Evolutionary conservation across 352 stramenopile species (phyloP).

Genomic region (Pythium diclinum): DNA sequence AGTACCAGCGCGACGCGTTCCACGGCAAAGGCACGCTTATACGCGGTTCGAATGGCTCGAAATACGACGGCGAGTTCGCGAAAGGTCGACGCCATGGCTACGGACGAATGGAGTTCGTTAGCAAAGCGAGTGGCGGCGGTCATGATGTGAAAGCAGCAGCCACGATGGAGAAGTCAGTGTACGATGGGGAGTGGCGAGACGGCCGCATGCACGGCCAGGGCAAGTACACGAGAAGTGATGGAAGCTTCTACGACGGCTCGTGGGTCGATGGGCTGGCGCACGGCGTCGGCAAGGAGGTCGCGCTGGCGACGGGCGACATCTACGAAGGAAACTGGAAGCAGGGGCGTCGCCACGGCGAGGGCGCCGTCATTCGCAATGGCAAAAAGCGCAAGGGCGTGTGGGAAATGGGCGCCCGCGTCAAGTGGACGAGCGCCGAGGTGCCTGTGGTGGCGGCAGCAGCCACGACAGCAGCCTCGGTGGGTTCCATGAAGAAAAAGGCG

Average conservation of each 20-base stretch:
- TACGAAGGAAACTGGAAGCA: slow-evolving; percentile 62
- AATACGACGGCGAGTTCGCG: slow-evolving; percentile 63
- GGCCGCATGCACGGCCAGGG: slow-evolving; percentile 67
- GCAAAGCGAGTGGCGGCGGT: neutral
- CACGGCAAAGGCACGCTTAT: slow-evolving; percentile 54
- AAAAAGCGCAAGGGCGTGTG: slow-evolving; percentile 47
- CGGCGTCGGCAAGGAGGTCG: slow-evolving; percentile 51
- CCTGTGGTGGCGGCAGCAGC: slow-evolving; percentile 17
- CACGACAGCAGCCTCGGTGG: neutral
- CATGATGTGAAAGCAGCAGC: neutral
- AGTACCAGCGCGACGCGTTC: slow-evolving; percentile 52
- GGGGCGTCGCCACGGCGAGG: slow-evolving; percentile 58
- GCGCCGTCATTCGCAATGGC: slow-evolving; percentile 41
- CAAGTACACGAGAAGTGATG: slow-evolving; percentile 55
- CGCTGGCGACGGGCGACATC: slow-evolving; percentile 38
- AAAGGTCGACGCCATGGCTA: slow-evolving; percentile 48
- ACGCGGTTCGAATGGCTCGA: slow-evolving; percentile 36
- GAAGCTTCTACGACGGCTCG: slow-evolving; percentile 62
- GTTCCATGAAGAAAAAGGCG: neutral
- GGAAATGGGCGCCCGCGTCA: slow-evolving; percentile 54
- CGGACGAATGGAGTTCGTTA: slow-evolving; percentile 60
- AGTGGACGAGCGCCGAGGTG: slow-evolving; percentile 65
- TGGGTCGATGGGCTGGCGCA: slow-evolving; percentile 61
- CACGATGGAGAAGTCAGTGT: slow-evolving; percentile 20
- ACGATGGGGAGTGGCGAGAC: slow-evolving; percentile 60